A percentile compares a stretch with the other conserved stretches of the same genome.
Evolutionary conservation across 2,329 filamentous ascomycete species (phyloP).

Genomic region (Myriosclerotinia curreyana): DNA sequence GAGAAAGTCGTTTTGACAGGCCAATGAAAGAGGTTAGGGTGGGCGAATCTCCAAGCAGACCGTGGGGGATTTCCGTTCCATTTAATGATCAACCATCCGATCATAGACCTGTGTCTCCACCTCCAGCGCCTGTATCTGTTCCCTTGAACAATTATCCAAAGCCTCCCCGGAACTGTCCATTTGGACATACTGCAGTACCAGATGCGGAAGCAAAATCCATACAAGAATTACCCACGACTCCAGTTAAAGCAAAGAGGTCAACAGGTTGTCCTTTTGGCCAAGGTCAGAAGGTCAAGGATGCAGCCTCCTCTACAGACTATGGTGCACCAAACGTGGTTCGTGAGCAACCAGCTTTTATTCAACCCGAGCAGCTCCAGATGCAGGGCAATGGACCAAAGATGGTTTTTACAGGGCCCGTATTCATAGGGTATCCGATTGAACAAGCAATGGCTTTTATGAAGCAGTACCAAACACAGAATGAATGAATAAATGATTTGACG

Average conservation of each 20-base stretch:
- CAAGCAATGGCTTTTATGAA: conserved; percentile 76
- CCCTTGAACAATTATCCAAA: conserved; percentile 29
- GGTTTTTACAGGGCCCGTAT: conserved; percentile 89
- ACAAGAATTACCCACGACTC: conserved; percentile 1
- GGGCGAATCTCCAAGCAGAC: conserved; percentile 87
- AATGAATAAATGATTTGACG: conserved; percentile 16
- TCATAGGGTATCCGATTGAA: conserved; percentile 85
- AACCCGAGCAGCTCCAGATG: conserved; percentile 41
- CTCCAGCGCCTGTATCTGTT: conserved; percentile 49
- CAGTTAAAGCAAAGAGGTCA: conserved; percentile 17
- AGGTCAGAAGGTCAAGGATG: conserved; percentile 25
- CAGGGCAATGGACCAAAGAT: conserved; percentile 55
- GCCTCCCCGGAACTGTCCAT: conserved; percentile 33
- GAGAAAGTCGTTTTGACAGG: conserved; percentile 76
- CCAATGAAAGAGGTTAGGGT: conserved; percentile 86
- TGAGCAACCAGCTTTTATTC: conserved; percentile 53
- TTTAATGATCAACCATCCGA: conserved; percentile 46
- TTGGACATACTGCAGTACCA: conserved; percentile 42
- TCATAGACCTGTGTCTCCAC: conserved; percentile 52
- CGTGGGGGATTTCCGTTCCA: conserved; percentile 88
- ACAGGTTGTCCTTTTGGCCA: conserved; percentile 52
- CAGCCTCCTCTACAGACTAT: conserved; percentile 18
- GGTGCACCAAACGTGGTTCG: conserved; percentile 34
- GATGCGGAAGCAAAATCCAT: conserved; percentile 13
- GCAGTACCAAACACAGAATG: conserved; percentile 33